phyloP scores from a whole-genome alignment of 345 rosid genomes.

The Cardamine occulta region DNA sequence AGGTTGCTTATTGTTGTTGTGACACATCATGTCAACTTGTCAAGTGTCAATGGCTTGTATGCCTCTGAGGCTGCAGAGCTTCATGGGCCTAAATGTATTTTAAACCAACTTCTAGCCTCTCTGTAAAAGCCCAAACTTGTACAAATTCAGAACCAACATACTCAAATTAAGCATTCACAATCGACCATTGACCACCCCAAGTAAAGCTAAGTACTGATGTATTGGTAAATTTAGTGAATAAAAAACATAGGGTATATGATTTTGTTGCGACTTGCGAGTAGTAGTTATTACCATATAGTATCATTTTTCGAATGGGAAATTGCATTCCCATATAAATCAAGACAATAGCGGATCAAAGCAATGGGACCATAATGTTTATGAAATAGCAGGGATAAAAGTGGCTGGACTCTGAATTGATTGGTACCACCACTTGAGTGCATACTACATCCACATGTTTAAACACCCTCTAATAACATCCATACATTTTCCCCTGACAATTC shows the following conservation, averaged over 20 bases:
- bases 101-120: neutral
- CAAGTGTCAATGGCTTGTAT: neutral
- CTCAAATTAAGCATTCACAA: too few relatives aligned
- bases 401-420: slow-evolving; percentile 8
- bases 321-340: neutral
- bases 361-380: slow-evolving; percentile 5
- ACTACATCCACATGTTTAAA: slow-evolving; percentile 34
- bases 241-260: neutral
- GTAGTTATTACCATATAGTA: neutral
- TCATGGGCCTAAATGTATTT: neutral
- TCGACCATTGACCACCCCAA: too few relatives aligned
- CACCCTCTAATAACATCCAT: slow-evolving; percentile 19
- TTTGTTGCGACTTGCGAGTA: neutral
- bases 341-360: neutral
- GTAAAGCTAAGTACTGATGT: too few relatives aligned
- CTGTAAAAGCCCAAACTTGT: neutral
- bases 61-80: neutral
- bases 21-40: too few relatives aligned
- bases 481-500: neutral
- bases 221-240: too few relatives aligned
- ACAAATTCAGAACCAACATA: too few relatives aligned
- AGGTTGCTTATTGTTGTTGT: too few relatives aligned
- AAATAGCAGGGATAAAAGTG: neutral
- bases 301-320: neutral
- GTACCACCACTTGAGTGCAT: slow-evolving; percentile 15